phyloP scores from a whole-genome alignment of 805 yeast genomes.

The Starmerella roubikii region DNA sequence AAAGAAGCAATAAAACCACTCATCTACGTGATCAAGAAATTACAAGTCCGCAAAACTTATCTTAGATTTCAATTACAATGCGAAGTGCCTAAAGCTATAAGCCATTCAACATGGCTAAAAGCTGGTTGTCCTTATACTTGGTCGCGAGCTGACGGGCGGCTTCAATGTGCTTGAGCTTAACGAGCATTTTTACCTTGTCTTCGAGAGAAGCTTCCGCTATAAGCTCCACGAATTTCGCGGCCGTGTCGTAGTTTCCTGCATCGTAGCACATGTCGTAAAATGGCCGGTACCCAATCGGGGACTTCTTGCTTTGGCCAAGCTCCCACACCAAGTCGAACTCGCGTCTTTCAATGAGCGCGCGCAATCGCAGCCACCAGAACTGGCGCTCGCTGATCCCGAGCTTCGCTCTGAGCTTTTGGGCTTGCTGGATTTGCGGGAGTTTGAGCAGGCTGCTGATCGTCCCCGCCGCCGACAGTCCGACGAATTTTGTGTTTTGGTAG shows the following conservation, averaged over 20 bases:
- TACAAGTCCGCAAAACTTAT: background rate
- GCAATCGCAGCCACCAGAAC: conserved; percentile 40
- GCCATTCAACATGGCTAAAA: conserved; percentile 1
- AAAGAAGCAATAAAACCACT: too few species aligned
- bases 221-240: conserved; percentile 44
- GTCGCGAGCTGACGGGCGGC: conserved; percentile 25
- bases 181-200: conserved; percentile 37
- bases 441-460: conserved; percentile 36
- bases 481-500: conserved; percentile 29
- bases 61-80: background rate
- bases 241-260: conserved; percentile 44
- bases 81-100: too few species aligned
- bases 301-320: conserved; percentile 37
- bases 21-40: too few species aligned
- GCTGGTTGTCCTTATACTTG: conserved; percentile 19
- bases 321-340: conserved; percentile 45
- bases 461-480: conserved; percentile 34
- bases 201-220: conserved; percentile 35
- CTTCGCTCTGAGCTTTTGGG: conserved; percentile 36
- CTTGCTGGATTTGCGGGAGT: conserved; percentile 37
- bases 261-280: conserved; percentile 43
- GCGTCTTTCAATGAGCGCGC: conserved; percentile 33
- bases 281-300: conserved; percentile 61
- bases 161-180: conserved; percentile 29
- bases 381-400: conserved; percentile 47